Base-by-base conservation (phyloP, 768 basidiomycete species). In the Auriculariales sp. region DNA sequence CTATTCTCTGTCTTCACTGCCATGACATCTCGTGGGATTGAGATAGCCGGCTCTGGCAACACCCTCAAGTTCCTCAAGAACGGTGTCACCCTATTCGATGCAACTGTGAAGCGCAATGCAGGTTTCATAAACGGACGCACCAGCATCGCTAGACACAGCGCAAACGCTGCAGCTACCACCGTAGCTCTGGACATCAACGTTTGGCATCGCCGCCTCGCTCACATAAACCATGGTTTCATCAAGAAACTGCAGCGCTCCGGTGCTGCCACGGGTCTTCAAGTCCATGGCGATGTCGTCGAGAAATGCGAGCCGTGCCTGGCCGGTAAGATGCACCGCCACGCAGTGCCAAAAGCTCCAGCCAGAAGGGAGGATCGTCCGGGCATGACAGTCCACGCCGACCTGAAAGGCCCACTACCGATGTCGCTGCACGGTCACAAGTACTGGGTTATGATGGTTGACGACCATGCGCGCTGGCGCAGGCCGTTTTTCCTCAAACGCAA, bases 261-360 rank as follows among this genome's bases (percentile, higher is more conserved):
- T 10, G 52, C 63, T 47, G 63, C 63, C 25, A 47, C 51, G 2
- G 61, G 63, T 25, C 54, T 64, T 12, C 24, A 50, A 24, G 51
- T 65, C 17, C 47, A 53, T n/a, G 44, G 52, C 11, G 24, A 49
- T 28, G 39, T 29, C 46, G 56, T 54, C 1, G 58, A 52, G n/a
- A 53, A 59, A 25, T 69, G 68, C 34, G 55, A 61, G 34, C 57
- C 58, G 9, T 71, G 68, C 54, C 57, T 69, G 34, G 52, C 61
- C 35, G 65, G 64, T 1, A 71, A 71, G 49, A 54, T 58, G 7
- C 59, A 63, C 15, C 56, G 59, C 5, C 46, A 44, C 39, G 47
- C 3, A 51, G 61, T 3, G 64, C 66, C 47, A 68, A 66, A 24
- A 55, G 61, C 15, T 55, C 62, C 47, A 61, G 66, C 28, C 48